These are phyloP conservation scores for Leptomonas seymouri DNA, from an alignment of 208 protist species.

Conservation along the genomic window DNA sequence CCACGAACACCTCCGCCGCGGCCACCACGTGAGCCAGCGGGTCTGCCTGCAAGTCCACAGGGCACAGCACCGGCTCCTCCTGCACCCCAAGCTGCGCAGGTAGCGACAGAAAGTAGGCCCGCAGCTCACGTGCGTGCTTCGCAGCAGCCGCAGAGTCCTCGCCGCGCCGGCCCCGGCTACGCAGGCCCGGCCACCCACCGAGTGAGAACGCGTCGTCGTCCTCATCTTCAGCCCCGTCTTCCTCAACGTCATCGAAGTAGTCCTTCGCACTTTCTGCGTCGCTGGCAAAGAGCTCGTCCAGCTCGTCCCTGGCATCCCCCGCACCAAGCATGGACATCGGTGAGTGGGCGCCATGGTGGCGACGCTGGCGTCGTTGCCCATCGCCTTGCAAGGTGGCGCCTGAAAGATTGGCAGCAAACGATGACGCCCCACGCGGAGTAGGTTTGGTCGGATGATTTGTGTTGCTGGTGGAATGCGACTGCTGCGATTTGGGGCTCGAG, in stretches of 20 bases:
- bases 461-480: no score
- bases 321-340: not conserved
- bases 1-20: conserved; percentile 43
- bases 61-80: conserved; percentile 38
- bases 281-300: conserved; percentile 9
- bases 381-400: conserved; percentile 1
- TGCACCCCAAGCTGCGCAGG: conserved; percentile 18
- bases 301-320: not conserved
- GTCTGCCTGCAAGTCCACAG: conserved; percentile 24
- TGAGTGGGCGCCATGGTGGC: not conserved
- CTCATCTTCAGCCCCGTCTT: not conserved
- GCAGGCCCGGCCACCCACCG: conserved; percentile 1
- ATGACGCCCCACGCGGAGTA: not conserved
- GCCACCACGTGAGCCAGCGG: conserved; percentile 36
- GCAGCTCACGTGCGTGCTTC: conserved; percentile 4
- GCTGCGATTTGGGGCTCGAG: not conserved
- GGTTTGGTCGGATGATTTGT: not conserved
- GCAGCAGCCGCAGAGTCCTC: not conserved
- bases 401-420: conserved; percentile 6
- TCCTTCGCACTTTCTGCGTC: conserved; percentile 2
- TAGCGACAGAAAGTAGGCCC: conserved; percentile 4
- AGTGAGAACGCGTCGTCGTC: conserved; percentile 13
- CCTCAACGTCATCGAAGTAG: not conserved
- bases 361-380: not conserved
- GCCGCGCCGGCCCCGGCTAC: not conserved